Conservation (phyloP, 2,329 filamentous ascomycete species). For the Talaromyces sp. region DNA sequence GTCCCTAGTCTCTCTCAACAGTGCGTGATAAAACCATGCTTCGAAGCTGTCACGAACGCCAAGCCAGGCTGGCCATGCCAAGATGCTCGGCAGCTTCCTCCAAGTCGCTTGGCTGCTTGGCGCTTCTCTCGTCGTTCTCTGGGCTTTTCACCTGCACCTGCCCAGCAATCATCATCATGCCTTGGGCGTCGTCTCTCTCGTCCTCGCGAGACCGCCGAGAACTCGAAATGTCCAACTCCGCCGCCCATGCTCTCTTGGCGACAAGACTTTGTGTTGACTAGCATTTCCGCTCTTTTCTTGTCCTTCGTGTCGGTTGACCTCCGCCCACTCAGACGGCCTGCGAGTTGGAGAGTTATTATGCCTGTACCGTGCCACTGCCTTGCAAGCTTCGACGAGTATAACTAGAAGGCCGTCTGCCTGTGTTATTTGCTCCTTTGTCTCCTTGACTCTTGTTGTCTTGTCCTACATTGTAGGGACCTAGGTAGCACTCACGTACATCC, state of each 20-base stretch:
- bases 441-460: background rate
- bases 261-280: background rate
- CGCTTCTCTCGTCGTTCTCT: background rate
- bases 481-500: background rate
- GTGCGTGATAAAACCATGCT: no score
- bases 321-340: background rate
- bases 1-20: no score
- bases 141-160: background rate
- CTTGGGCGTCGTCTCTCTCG: background rate
- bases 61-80: constrained; percentile 4
- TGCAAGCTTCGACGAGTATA: background rate
- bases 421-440: background rate
- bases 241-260: constrained; percentile 12
- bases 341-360: background rate
- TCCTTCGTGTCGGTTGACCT: background rate
- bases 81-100: constrained; percentile 10
- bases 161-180: constrained; percentile 8
- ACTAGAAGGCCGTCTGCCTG: constrained; percentile 1
- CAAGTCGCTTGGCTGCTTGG: constrained; percentile 11
- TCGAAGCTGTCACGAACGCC: background rate
- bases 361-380: background rate
- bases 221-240: constrained; percentile 4
- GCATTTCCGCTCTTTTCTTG: background rate
- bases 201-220: constrained; percentile 6
- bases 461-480: background rate